phyloP scores from a whole-genome alignment of 2,329 filamentous ascomycete genomes.

The Penicillium decumbens region DNA sequence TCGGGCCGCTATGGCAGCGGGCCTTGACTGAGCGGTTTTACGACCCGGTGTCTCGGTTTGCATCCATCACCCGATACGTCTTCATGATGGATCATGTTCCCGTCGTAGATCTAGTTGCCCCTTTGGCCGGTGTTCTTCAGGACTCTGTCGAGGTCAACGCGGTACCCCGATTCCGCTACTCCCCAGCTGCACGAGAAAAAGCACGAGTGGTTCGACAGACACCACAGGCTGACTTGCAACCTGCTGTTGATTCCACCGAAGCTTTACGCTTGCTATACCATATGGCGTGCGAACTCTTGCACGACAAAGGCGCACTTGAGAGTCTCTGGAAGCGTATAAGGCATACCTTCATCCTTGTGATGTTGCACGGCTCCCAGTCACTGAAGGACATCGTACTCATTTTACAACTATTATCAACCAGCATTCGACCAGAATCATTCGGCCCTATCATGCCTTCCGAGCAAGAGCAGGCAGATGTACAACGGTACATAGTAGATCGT shows the following conservation, averaged over 20 bases:
- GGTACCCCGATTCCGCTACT: slow-evolving; percentile 47
- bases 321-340: slow-evolving; percentile 56
- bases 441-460: slow-evolving; percentile 48
- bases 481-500: slow-evolving; percentile 52
- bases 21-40: slow-evolving; percentile 53
- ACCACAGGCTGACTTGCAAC: slow-evolving; percentile 41
- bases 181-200: slow-evolving; percentile 40
- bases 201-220: slow-evolving; percentile 39
- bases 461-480: slow-evolving; percentile 38
- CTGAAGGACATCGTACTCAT: slow-evolving; percentile 53
- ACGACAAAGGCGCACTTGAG: slow-evolving; percentile 39
- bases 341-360: slow-evolving; percentile 55
- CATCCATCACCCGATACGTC: slow-evolving; percentile 40
- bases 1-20: slow-evolving; percentile 53
- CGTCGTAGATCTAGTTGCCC: slow-evolving; percentile 35
- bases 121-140: slow-evolving; percentile 41
- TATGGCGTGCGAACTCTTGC: slow-evolving; percentile 48
- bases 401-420: slow-evolving; percentile 53
- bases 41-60: slow-evolving; percentile 40
- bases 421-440: slow-evolving; percentile 50
- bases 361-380: slow-evolving; percentile 55
- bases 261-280: slow-evolving; percentile 53
- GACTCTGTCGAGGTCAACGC: slow-evolving; percentile 52
- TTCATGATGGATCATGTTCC: slow-evolving; percentile 37
- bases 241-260: slow-evolving; percentile 49